A percentile compares a stretch with the other conserved stretches of the same genome.
phyloP scores from a whole-genome alignment of 306 rosid species.

The Trifolium dubium region DNA sequence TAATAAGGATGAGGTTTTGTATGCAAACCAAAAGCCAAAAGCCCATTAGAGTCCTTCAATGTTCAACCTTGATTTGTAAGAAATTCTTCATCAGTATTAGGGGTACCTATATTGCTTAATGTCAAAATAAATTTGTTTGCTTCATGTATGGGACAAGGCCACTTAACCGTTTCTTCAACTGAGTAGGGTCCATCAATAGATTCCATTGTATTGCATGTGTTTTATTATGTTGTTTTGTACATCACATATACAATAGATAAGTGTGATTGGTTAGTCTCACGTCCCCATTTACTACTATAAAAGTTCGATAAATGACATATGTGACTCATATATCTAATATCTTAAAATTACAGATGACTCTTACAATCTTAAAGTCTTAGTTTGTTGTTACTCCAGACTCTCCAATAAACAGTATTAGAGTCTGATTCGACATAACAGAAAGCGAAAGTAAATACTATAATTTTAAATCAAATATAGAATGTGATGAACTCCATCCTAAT shows the following conservation, averaged over 20 bases:
- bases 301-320: too few species aligned
- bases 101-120: slow-evolving; percentile 3
- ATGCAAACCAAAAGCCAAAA: slow-evolving; percentile 39
- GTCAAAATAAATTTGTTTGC: slow-evolving; percentile 47
- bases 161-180: slow-evolving; percentile 31
- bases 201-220: neutral
- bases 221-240: neutral
- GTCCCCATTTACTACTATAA: too few species aligned
- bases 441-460: too few species aligned
- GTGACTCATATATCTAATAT: too few species aligned
- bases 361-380: too few species aligned
- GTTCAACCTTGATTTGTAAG: slow-evolving; percentile 42
- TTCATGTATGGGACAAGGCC: slow-evolving; percentile 44
- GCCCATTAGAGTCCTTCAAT: slow-evolving; percentile 50
- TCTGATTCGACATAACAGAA: too few species aligned
- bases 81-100: slow-evolving; percentile 17
- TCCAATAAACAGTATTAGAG: too few species aligned
- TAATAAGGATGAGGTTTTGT: slow-evolving; percentile 38
- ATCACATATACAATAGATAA: neutral
- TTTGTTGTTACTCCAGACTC: too few species aligned
- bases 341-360: too few species aligned
- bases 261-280: too few species aligned
- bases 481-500: neutral
- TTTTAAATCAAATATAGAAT: too few species aligned
- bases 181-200: slow-evolving; percentile 17